These are phyloP conservation scores for Smallanthus sonchifolius DNA, from an alignment of 129 eudicot species.

Conservation along the genomic window DNA sequence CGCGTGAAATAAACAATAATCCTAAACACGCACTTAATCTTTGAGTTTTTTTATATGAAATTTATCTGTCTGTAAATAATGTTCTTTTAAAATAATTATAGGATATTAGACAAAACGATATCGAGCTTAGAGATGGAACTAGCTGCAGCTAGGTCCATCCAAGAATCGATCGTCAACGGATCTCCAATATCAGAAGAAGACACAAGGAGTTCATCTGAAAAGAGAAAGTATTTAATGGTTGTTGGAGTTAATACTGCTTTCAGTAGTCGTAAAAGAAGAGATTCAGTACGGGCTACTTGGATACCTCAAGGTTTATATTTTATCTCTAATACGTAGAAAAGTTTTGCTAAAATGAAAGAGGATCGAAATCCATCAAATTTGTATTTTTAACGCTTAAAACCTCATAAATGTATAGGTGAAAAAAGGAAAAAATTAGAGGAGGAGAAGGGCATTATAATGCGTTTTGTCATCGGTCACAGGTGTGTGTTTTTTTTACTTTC, in stretches of 20 bases:
- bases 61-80: neutral
- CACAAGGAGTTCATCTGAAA: conserved; percentile 30
- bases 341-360: neutral
- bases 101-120: conserved; percentile 85
- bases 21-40: neutral
- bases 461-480: conserved; percentile 95
- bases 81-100: conserved; percentile 7
- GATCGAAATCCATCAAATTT: neutral
- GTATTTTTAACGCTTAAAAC: neutral
- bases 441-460: conserved; percentile 85
- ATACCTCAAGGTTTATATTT: conserved; percentile 84
- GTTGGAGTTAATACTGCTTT: conserved; percentile 88
- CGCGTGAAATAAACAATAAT: too few species aligned
- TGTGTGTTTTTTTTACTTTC: conserved; percentile 15
- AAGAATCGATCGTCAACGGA: conserved; percentile 62
- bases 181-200: conserved; percentile 59
- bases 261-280: conserved; percentile 92
- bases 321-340: neutral
- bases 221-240: conserved; percentile 66
- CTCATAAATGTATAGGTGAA: conserved; percentile 45
- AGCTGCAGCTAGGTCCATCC: conserved; percentile 76
- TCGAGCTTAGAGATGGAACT: conserved; percentile 87
- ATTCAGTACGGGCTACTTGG: conserved; percentile 92
- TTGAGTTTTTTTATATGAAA: neutral
- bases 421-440: conserved; percentile 68